These are phyloP conservation scores for Anisodus tanguticus DNA, from an alignment of 257 asterid genomes.

Conservation along the genomic window DNA sequence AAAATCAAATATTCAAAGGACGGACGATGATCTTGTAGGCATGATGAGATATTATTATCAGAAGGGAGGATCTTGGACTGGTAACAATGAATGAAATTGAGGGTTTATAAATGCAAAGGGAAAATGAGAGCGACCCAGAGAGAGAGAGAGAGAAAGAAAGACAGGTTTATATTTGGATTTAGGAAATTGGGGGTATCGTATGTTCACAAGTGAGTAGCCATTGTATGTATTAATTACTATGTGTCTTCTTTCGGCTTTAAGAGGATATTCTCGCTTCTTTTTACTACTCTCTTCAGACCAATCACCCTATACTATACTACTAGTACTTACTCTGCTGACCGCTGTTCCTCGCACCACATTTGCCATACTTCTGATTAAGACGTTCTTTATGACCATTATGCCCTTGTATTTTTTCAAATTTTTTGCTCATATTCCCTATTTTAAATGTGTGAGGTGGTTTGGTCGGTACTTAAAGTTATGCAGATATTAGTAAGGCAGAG, in stretches of 20 bases:
- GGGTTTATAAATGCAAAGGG: not conserved
- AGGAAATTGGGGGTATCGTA: not conserved
- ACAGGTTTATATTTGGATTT: conserved; percentile 31
- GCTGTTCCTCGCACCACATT: conserved; percentile 18
- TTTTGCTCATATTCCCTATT: not conserved
- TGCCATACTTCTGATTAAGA: not conserved
- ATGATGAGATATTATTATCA: conserved; percentile 14
- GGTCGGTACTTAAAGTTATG: too few relatives aligned
- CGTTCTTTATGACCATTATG: not conserved
- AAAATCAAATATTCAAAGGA: not conserved
- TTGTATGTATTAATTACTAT: not conserved
- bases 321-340: conserved; percentile 15
- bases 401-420: not conserved
- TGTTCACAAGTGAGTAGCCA: not conserved
- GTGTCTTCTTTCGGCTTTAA: conserved; percentile 26
- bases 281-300: conserved; percentile 15
- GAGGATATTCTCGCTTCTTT: conserved; percentile 27
- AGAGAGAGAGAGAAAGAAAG: conserved; percentile 25
- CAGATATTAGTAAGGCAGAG: too few relatives aligned
- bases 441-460: too few relatives aligned
- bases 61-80: conserved; percentile 24
- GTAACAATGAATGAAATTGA: conserved; percentile 29
- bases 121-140: not conserved
- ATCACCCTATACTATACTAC: not conserved
- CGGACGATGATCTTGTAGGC: not conserved